phyloP scores from a whole-genome alignment of 192 early-diverging fungal species.

The Podila minutissima region DNA sequence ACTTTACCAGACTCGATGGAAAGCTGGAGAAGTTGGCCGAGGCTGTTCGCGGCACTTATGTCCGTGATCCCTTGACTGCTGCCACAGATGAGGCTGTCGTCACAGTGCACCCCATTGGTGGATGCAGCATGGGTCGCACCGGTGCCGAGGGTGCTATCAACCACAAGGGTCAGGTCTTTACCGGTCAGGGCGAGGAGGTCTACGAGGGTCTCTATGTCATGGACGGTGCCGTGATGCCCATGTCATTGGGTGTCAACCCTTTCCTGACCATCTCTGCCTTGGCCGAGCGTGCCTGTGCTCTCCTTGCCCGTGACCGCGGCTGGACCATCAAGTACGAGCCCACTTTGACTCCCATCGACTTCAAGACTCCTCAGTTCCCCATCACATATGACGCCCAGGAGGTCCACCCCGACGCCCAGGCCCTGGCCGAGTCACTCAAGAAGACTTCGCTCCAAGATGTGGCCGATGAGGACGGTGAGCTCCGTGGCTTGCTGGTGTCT shows the following conservation, averaged over 20 bases:
- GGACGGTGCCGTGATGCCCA: slow-evolving; percentile 60
- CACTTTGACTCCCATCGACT: slow-evolving; percentile 40
- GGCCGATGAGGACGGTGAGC: slow-evolving; percentile 11
- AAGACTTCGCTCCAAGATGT: slow-evolving; percentile 28
- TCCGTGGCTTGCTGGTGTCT: slow-evolving; percentile 33
- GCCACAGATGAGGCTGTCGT: slow-evolving; percentile 42
- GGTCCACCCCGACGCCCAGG: slow-evolving; percentile 14
- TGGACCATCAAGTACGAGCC: slow-evolving; percentile 54
- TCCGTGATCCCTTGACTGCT: slow-evolving; percentile 48
- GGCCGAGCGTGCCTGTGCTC: slow-evolving; percentile 51
- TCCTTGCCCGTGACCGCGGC: slow-evolving; percentile 44
- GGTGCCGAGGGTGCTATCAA: slow-evolving; percentile 55
- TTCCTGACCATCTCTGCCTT: slow-evolving; percentile 59
- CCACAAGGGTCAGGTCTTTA: slow-evolving; percentile 61
- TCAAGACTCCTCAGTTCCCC: slow-evolving; percentile 45
- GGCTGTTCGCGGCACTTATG: slow-evolving; percentile 40
- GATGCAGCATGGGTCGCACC: slow-evolving; percentile 50
- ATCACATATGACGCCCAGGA: slow-evolving; percentile 30
- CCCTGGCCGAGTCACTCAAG: slow-evolving; percentile 25
- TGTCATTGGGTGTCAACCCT: slow-evolving; percentile 58
- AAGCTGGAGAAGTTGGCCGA: slow-evolving; percentile 27
- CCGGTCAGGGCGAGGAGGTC: slow-evolving; percentile 44
- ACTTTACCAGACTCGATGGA: slow-evolving; percentile 39
- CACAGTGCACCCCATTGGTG: slow-evolving; percentile 61
- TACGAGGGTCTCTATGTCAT: slow-evolving; percentile 59